These are phyloP conservation scores for Gorgonomyces haynaldii DNA, from an alignment of 192 early-diverging fungal genomes.

Conservation along the genomic window DNA sequence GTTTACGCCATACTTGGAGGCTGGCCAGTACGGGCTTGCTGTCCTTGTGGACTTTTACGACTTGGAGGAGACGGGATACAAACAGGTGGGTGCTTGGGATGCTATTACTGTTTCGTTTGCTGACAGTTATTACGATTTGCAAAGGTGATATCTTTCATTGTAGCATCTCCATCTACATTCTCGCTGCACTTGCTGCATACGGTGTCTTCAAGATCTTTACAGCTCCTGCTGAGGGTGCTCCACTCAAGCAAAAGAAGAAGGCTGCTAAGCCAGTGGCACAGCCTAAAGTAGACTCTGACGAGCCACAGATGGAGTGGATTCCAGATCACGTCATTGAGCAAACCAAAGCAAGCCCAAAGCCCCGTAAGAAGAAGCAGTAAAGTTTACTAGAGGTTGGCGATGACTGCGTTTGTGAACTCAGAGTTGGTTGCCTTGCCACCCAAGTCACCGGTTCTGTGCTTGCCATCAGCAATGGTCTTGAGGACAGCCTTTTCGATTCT, in stretches of 20 bases:
- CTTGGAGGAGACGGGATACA: constrained; percentile 6
- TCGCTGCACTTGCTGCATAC: background rate
- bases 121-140: constrained; percentile 6
- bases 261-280: background rate
- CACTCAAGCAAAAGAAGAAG: constrained; percentile 1
- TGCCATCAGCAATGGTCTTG: constrained; percentile 87
- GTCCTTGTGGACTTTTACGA: constrained; percentile 7
- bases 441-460: constrained; percentile 82
- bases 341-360: background rate
- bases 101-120: constrained; percentile 3
- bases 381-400: constrained; percentile 33
- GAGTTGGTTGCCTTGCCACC: constrained; percentile 84
- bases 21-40: background rate
- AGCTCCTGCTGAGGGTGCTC: background rate
- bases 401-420: constrained; percentile 83
- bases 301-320: constrained; percentile 11
- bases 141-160: constrained; percentile 3
- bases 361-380: constrained; percentile 6
- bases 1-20: constrained; percentile 3
- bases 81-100: background rate
- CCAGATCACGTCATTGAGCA: constrained; percentile 1
- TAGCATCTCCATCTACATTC: constrained; percentile 10
- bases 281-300: background rate
- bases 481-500: constrained; percentile 86
- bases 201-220: background rate